phyloP scores from a whole-genome alignment of 139 green algal species.

The Chlamydomonas sphaeroides region DNA sequence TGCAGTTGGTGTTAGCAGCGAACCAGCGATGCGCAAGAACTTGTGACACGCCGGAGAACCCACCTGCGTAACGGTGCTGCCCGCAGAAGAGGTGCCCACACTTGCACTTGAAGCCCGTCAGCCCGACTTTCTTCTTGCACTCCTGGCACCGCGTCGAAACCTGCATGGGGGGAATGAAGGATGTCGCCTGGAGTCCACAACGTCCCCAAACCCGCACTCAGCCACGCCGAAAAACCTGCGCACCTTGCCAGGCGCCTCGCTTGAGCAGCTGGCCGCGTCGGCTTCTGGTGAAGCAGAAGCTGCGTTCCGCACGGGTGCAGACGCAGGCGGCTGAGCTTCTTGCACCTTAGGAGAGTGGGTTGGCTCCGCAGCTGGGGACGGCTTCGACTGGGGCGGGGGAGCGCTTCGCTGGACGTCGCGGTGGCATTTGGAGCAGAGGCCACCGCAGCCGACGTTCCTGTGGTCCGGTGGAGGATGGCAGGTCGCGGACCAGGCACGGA shows the following conservation, averaged over 20 bases:
- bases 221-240: too few species aligned
- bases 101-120: constrained; percentile 93
- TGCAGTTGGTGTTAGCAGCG: too few species aligned
- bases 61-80: constrained; percentile 82
- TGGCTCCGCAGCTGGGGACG: not conserved
- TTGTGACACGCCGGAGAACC: too few species aligned
- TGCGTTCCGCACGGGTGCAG: constrained; percentile 24
- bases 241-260: too few species aligned
- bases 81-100: constrained; percentile 84
- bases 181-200: too few species aligned
- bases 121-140: constrained; percentile 82
- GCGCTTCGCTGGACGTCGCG: constrained; percentile 42
- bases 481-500: not conserved
- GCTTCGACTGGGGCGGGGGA: not conserved
- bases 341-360: not conserved
- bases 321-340: constrained; percentile 9
- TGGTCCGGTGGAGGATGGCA: not conserved
- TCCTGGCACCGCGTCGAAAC: constrained; percentile 47
- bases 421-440: constrained; percentile 79
- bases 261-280: not conserved
- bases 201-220: too few species aligned
- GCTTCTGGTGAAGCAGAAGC: not conserved
- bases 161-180: not conserved
- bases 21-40: too few species aligned
- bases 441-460: constrained; percentile 45